phyloP scores from a whole-genome alignment of 371 early-diverging fungal species.

The Mucor ambiguus region DNA sequence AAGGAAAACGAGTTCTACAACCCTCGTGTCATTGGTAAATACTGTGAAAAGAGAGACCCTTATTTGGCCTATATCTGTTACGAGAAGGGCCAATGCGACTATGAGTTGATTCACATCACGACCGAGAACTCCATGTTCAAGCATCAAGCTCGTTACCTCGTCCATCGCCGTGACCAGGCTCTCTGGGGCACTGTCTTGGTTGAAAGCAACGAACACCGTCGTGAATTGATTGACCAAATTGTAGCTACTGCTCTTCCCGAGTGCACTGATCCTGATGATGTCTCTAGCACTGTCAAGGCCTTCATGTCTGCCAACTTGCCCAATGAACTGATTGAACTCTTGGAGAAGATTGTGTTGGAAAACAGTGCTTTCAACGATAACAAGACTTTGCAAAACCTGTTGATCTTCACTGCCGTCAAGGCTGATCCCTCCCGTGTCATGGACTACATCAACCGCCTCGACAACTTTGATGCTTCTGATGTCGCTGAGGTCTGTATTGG shows the following conservation, averaged over 20 bases:
- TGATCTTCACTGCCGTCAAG: constrained; percentile 97
- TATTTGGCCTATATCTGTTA: constrained; percentile 95
- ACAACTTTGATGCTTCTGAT: constrained; percentile 95
- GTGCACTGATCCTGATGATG: constrained; percentile 95
- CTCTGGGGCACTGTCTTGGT: constrained; percentile 88
- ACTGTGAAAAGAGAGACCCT: constrained; percentile 98
- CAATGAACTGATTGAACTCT: constrained; percentile 92
- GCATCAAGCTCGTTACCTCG: constrained; percentile 96
- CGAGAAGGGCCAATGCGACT: constrained; percentile 93
- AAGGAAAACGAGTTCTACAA: constrained; percentile 92
- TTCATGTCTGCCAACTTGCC: constrained; percentile 97
- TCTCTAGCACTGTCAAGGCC: constrained; percentile 95
- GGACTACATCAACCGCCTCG: constrained; percentile 91
- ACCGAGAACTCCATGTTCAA: constrained; percentile 98
- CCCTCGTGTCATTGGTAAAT: constrained; percentile 89
- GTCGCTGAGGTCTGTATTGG: constrained; percentile 94
- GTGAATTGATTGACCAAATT: constrained; percentile 92
- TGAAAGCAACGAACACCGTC: constrained; percentile 79
- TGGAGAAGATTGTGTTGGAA: constrained; percentile 96
- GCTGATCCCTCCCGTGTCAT: constrained; percentile 90
- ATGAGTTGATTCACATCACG: constrained; percentile 90
- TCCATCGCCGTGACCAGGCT: constrained; percentile 83
- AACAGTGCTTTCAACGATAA: constrained; percentile 92
- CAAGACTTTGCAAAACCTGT: constrained; percentile 94
- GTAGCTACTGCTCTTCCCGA: constrained; percentile 92